Conservation (phyloP, 495 filamentous ascomycete species). For the Neurospora africana region DNA sequence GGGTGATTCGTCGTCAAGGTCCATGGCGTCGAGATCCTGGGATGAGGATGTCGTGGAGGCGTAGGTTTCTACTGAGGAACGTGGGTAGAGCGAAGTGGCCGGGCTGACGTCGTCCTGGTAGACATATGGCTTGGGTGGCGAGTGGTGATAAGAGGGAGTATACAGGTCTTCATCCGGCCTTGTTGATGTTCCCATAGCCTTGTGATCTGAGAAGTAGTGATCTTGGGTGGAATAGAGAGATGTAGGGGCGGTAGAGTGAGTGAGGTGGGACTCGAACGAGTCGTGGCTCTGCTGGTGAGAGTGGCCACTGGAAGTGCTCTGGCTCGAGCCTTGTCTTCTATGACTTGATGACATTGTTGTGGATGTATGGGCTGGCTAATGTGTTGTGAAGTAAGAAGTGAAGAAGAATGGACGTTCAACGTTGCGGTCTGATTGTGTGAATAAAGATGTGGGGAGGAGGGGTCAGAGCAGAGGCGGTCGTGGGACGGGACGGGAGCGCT, state of each 20-base stretch:
- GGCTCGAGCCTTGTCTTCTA: conserved; percentile 25
- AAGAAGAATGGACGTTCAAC: background rate
- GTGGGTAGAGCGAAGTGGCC: conserved; percentile 40
- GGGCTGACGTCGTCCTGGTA: conserved; percentile 38
- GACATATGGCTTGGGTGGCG: conserved; percentile 11
- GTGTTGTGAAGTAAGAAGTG: conserved; percentile 2
- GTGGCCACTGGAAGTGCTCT: conserved; percentile 44
- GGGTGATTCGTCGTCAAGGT: conserved; percentile 41
- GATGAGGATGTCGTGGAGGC: conserved; percentile 60
- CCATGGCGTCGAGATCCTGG: conserved; percentile 51
- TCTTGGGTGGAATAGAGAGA: conserved; percentile 42
- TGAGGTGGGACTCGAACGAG: conserved; percentile 45
- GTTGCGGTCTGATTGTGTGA: conserved; percentile 1
- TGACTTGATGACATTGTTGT: conserved; percentile 15
- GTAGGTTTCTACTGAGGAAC: conserved; percentile 68
- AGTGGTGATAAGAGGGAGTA: background rate
- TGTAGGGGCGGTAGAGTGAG: conserved; percentile 55
- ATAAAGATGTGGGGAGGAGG: conserved; percentile 1
- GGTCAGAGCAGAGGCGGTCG: conserved; percentile 6
- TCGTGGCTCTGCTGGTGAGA: conserved; percentile 46
- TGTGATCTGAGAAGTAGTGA: conserved; percentile 34
- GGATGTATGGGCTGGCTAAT: background rate
- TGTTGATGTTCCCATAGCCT: conserved; percentile 26
- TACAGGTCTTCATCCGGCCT: conserved; percentile 2
- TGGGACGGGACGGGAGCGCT: background rate